Base-by-base conservation (phyloP, 305 asterid genomes). In the Caryopteris hybrid region DNA sequence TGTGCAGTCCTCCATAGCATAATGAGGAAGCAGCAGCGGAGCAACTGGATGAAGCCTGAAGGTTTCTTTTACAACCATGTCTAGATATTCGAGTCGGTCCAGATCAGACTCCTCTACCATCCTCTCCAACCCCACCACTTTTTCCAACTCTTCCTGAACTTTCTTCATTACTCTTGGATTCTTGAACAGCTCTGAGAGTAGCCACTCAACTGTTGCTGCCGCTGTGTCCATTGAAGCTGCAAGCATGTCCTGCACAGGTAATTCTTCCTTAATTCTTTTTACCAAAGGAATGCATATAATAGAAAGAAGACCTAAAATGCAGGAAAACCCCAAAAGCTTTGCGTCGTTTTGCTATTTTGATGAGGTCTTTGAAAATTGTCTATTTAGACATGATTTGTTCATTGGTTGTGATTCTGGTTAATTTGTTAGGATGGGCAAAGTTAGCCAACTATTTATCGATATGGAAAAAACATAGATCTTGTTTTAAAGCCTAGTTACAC, bases 71-170 rank as follows among this genome's bases (percentile, higher is more conserved):
- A 84, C 46, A 0, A 84, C 92, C 86, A 83, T 78, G 31, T 76
- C 71, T 5, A 84, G 68, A 36, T 81, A 83, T 1, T 71, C 50
- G 2, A 89, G 79, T 8, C 29, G 53, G 3, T 80, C 86, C 3
- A 89, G 64, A 64, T 89, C 89, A 1, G 85, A 71, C 68, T 82
- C 90, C 57, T 86, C 85, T 0, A 79, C 88, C 70, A 59, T 76
- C 69, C 86, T 66, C 23, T 71, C 68, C 66, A 79, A 16, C 5
- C 86, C 86, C 47, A 86, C 84, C 5, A 75, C 76, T 36, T 74
- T 34, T 36, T 79, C 80, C 51, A 84, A 18, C 48, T 86, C 90
- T 50, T 61, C 50, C 58, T 82, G 85, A 8, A 82, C 74, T 27
- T 79, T 80, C 57, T 61, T 41, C 90, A 82, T 82, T 8, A 54